phyloP scores from a whole-genome alignment of 179 eudicot species.

The Nepenthes alata region DNA sequence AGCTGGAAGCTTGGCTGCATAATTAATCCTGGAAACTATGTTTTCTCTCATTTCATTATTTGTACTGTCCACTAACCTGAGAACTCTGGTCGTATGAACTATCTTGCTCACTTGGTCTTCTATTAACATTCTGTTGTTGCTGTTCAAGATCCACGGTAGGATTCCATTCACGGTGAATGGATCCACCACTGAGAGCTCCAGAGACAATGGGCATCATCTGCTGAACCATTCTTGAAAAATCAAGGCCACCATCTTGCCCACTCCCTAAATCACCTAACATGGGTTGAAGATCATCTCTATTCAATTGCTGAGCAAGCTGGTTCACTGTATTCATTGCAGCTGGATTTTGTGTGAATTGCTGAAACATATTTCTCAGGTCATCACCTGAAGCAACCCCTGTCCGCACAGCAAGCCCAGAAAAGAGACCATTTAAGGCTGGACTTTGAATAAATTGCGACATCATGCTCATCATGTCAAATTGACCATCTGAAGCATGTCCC shows the following conservation, averaged over 20 bases:
- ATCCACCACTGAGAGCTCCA: slow-evolving; percentile 57
- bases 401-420: slow-evolving; percentile 76
- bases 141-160: slow-evolving; percentile 13
- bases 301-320: slow-evolving; percentile 83
- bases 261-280: slow-evolving; percentile 42
- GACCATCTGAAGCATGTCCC: slow-evolving; percentile 29
- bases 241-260: slow-evolving; percentile 55
- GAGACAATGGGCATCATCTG: slow-evolving; percentile 93
- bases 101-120: slow-evolving; percentile 16
- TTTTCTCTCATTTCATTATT: neutral
- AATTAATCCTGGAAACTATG: neutral
- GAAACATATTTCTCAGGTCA: slow-evolving; percentile 68
- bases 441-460: slow-evolving; percentile 70
- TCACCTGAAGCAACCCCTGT: slow-evolving; percentile 64
- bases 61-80: slow-evolving; percentile 33
- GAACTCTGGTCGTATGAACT: slow-evolving; percentile 16
- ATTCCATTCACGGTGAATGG: slow-evolving; percentile 16
- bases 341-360: slow-evolving; percentile 71
- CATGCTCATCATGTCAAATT: slow-evolving; percentile 41
- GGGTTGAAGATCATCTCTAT: slow-evolving; percentile 42
- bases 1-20: neutral
- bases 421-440: slow-evolving; percentile 63
- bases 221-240: slow-evolving; percentile 73
- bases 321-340: slow-evolving; percentile 69
- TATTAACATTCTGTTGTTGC: slow-evolving; percentile 9